Evolutionary conservation across 805 yeast species (phyloP), one percentile per base, ranked within the genome.

Genomic region (Schizosaccharomyces osmophilus): DNA sequence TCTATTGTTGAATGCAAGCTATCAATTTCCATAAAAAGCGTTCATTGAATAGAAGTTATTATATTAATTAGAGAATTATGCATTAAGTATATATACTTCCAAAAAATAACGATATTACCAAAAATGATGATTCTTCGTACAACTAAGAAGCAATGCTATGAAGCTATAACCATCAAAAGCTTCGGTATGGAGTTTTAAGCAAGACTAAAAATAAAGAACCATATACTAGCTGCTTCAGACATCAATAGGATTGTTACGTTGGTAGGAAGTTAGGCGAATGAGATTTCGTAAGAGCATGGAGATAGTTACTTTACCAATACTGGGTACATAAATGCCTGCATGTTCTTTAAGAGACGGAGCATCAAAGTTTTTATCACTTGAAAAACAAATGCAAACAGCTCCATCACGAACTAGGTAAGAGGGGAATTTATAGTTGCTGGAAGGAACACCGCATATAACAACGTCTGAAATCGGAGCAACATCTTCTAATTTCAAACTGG

Each of bases 261-360:
- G 57, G 26, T 51, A 51, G 19, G 57, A 51, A 51, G 57, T 29
- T 65, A 93, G 75, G 66, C 98, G 79, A 63, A 93, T 73, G 72
- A 93, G 75, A 71, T 93, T 93, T 71, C 98, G 81, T 72, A 93
- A 74, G 54, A 93, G 74, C 97, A 93, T 93, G 63, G 95, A 81
- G 64, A 93, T 89, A 48, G 98, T 93, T 42, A 93, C 97, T 72
- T 93, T 93, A 19, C 98, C 98, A 39, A 88, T 87, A 69, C 87
- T 84, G 19, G 98, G 97, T 43, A 93, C 97, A 69, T 90, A 93
- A 55, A 93, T 74, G 0, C 95, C 83, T 5, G 98, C 97, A 66
- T 79, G 83, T 61, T 78, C 78, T 73, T 90, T 90, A 63, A 93
- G 85, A 62, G 79, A 83, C 29, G 85, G 90, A 15, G 72, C 69